Evolutionary conservation across 495 filamentous ascomycete species (phyloP), one percentile per base, ranked within the genome.

Genomic region (Penicillium soppii): DNA sequence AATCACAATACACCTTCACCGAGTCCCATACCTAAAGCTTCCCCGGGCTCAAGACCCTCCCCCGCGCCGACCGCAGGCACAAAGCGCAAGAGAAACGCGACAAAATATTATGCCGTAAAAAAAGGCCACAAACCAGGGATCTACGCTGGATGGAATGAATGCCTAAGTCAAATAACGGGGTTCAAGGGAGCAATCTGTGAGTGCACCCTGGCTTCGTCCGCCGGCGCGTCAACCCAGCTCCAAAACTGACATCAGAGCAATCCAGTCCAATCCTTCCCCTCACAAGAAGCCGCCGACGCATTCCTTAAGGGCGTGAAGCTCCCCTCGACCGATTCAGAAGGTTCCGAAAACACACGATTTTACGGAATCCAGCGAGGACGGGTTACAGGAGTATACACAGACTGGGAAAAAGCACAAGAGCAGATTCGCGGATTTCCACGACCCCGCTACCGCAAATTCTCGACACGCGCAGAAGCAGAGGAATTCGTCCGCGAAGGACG

Each of bases 91-190:
- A 69, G 85, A 46, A 63, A 58, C 4, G 66, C 76, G 23, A 73
- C 77, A 48, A 96, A 94, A 70, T 96, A 85, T 70, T 98, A 97
- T 67, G 90, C 88, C 10, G 94, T 98, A 20, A 84, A 85, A 32
- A 77, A 74, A 17, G 94, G 94, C 7, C 77, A 81, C 50, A 81
- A 73, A 21, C 91, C 94, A 1, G 94, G 91, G 4, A 83, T 98
- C n/a, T 98, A 96, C 68, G 80, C 83, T 58, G 84, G 72, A 41
- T 98, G 90, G 89, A 67, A 70, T 15, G 87, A 94, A 44, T 96
- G 91, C 62, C 72, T 92, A 62, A 77, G 78, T 40, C 89, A 96
- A 64, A 87, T 89, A 37, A 86, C 80, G 7, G 92, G 92, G n/a
- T 95, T 84, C 67, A 89, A 88, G 63, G 87, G 89, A 33, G 89